Evolutionary conservation across 2,329 filamentous ascomycete genomes (phyloP).

Genomic region (Monosporascus ibericus): DNA sequence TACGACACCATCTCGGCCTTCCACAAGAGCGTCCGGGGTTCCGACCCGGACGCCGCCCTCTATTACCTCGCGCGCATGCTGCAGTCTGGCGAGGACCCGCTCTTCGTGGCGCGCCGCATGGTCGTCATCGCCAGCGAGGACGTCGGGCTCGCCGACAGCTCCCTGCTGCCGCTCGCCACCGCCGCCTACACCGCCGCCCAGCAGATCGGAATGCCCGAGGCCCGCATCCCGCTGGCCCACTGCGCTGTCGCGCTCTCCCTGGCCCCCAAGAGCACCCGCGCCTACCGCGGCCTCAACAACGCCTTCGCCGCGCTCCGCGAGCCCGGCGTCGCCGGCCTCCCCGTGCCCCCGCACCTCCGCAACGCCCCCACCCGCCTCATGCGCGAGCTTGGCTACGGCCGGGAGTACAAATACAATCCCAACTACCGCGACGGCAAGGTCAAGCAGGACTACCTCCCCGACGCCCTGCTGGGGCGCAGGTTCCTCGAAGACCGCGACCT

Average conservation of each 20-base stretch:
- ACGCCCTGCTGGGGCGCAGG: constrained; percentile 58
- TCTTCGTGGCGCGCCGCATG: constrained; percentile 88
- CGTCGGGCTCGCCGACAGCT: constrained; percentile 82
- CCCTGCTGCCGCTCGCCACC: constrained; percentile 75
- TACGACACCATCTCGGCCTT: constrained; percentile 97
- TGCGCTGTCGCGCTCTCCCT: constrained; percentile 73
- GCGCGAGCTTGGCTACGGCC: constrained; percentile 86
- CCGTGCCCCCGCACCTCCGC: constrained; percentile 79
- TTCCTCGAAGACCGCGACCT: constrained; percentile 80
- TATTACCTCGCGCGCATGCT: constrained; percentile 97
- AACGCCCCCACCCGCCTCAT: constrained; percentile 91
- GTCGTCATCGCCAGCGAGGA: constrained; percentile 95
- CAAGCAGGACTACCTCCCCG: constrained; percentile 84
- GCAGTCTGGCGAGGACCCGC: constrained; percentile 85
- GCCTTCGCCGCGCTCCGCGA: constrained; percentile 74
- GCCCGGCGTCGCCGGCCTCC: constrained; percentile 73
- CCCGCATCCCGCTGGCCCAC: constrained; percentile 85
- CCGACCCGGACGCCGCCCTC: constrained; percentile 77
- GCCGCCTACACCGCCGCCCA: constrained; percentile 82
- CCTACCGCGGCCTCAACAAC: constrained; percentile 76
- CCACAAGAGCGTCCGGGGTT: constrained; percentile 90
- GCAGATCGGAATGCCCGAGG: constrained; percentile 93
- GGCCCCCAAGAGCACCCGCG: constrained; percentile 79
- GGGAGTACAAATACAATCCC: constrained; percentile 94
- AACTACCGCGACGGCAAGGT: constrained; percentile 80